Conservation (phyloP, 2,329 filamentous ascomycete genomes). For the Dactylellina haptotyla region DNA sequence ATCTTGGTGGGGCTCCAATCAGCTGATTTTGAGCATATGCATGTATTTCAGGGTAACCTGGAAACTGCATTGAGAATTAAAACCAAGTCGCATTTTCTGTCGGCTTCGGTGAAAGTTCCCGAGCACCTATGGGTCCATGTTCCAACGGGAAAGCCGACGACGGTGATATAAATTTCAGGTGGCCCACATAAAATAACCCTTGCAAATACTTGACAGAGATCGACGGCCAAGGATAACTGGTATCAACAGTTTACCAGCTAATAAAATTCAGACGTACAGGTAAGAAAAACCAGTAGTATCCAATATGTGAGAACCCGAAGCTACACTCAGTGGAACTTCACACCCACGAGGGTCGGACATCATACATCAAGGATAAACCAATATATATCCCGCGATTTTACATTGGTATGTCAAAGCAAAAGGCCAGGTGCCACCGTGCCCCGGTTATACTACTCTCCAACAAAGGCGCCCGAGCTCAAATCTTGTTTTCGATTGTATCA, state of each 20-base stretch:
- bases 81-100: background rate
- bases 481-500: no score
- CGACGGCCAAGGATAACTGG: constrained; percentile 47
- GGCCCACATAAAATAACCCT: background rate
- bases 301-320: no score
- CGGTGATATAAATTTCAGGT: background rate
- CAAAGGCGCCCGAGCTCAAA: no score
- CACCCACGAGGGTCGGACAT: no score
- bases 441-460: no score
- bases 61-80: constrained; percentile 11
- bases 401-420: no score
- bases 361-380: no score
- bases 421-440: no score
- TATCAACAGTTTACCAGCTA: background rate
- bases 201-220: constrained; percentile 15
- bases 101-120: background rate
- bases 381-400: no score
- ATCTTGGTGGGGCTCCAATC: constrained; percentile 21
- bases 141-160: constrained; percentile 6
- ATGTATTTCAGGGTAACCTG: constrained; percentile 30
- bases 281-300: background rate
- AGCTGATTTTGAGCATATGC: constrained; percentile 31
- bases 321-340: no score
- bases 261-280: constrained; percentile 21
- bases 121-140: background rate